phyloP scores from a whole-genome alignment of 192 early-diverging fungal genomes.

The Diversispora eburnea region DNA sequence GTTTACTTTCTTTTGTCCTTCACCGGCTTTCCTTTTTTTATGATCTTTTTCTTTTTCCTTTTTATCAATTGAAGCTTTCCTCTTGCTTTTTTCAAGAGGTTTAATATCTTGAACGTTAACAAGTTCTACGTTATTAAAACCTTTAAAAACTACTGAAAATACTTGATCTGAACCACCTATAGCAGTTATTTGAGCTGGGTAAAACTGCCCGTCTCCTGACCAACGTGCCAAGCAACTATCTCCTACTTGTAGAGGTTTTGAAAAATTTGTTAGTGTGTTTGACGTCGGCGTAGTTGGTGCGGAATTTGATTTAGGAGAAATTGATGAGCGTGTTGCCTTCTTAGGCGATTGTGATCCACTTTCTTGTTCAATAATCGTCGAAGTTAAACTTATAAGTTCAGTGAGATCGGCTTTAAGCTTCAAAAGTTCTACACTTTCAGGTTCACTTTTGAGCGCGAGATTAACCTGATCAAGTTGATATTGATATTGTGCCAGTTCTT shows the following conservation, averaged over 20 bases:
- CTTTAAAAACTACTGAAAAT: slow-evolving; percentile 60
- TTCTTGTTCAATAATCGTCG: slow-evolving; percentile 40
- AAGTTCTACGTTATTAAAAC: slow-evolving; percentile 55
- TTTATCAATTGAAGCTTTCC: slow-evolving; percentile 30
- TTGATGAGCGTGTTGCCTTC: slow-evolving; percentile 18
- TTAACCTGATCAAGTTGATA: slow-evolving; percentile 45
- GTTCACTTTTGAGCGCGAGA: slow-evolving; percentile 62
- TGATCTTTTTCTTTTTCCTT: slow-evolving; percentile 30
- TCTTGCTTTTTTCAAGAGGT: slow-evolving; percentile 26
- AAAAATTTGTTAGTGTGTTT: background rate
- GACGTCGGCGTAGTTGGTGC: slow-evolving; percentile 25
- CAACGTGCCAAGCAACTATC: slow-evolving; percentile 64
- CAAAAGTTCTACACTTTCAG: slow-evolving; percentile 62
- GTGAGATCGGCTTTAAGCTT: slow-evolving; percentile 62
- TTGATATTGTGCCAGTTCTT: slow-evolving; percentile 29
- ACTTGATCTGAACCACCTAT: slow-evolving; percentile 51
- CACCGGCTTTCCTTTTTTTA: slow-evolving; percentile 48
- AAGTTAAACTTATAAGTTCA: slow-evolving; percentile 65
- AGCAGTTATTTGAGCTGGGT: slow-evolving; percentile 58
- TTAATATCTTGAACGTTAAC: slow-evolving; percentile 38
- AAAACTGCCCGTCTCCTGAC: slow-evolving; percentile 63
- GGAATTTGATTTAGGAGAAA: slow-evolving; percentile 15
- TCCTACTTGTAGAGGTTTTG: slow-evolving; percentile 43
- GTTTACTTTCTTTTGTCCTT: slow-evolving; percentile 45
- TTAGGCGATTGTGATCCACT: slow-evolving; percentile 13